phyloP scores from a whole-genome alignment of 805 yeast species.

The Pichia rugopelliculosa region DNA sequence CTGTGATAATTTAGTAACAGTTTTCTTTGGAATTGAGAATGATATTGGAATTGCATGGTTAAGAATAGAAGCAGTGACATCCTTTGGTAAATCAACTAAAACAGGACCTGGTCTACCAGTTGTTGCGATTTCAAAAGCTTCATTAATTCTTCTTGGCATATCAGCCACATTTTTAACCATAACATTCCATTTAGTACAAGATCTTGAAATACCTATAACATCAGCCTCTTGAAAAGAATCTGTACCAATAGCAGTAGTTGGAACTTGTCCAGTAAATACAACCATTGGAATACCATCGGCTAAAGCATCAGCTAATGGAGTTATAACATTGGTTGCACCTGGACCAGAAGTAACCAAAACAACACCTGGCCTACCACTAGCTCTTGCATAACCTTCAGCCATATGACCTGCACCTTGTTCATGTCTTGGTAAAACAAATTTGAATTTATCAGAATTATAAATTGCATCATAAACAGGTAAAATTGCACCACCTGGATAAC shows the following conservation, averaged over 20 bases:
- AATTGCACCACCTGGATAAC: conserved; percentile 99
- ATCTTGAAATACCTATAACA: conserved; percentile 90
- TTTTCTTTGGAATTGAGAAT: conserved; percentile 66
- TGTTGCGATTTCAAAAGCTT: conserved; percentile 95
- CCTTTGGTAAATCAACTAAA: conserved; percentile 94
- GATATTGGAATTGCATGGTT: conserved; percentile 78
- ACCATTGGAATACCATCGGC: conserved; percentile 97
- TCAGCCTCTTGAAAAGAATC: conserved; percentile 99
- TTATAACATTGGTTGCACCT: conserved; percentile 96
- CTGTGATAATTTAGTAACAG: conserved; percentile 63
- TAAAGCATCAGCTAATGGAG: conserved; percentile 97
- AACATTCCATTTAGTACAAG: conserved; percentile 98
- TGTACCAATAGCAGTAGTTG: conserved; percentile 92
- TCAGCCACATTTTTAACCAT: conserved; percentile 96
- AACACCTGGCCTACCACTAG: conserved; percentile 92
- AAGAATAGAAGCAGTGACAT: conserved; percentile 89
- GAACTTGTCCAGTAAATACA: conserved; percentile 96
- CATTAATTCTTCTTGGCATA: conserved; percentile 90
- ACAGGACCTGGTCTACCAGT: conserved; percentile 98
- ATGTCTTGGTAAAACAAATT: conserved; percentile 89
- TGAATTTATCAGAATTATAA: conserved; percentile 80
- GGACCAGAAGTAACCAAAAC: conserved; percentile 99
- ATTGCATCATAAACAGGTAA: conserved; percentile 97
- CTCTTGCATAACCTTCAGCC: conserved; percentile 99
- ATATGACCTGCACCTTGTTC: conserved; percentile 99